A percentile compares a stretch with the other conserved stretches of the same genome.
These are phyloP conservation scores for Tricholoma matsutake DNA, from an alignment of 768 basidiomycete genomes.

Conservation along the genomic window DNA sequence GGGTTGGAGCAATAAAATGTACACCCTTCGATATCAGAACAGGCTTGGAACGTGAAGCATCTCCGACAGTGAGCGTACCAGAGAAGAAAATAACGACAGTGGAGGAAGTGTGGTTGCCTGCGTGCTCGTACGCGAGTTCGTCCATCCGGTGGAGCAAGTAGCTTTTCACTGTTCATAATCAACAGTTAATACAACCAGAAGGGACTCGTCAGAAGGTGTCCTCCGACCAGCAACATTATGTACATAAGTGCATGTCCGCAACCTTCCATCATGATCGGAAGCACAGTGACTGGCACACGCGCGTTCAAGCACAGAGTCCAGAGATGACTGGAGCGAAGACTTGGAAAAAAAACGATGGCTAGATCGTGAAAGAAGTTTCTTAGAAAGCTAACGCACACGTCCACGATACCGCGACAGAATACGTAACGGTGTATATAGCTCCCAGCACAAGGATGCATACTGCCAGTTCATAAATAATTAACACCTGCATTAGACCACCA, in stretches of 20 bases:
- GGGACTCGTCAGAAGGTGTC: not conserved
- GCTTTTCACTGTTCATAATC: constrained; percentile 11
- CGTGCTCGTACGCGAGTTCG: constrained; percentile 38
- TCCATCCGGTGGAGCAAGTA: constrained; percentile 18
- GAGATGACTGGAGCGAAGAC: too few species aligned
- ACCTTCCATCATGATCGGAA: not conserved
- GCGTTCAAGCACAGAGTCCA: not conserved
- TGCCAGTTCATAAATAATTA: not conserved
- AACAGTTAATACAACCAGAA: not conserved
- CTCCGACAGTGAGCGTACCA: constrained; percentile 37
- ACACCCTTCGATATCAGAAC: constrained; percentile 25
- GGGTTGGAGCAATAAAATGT: constrained; percentile 37
- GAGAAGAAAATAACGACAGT: constrained; percentile 41
- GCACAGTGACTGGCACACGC: too few species aligned
- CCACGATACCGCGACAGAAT: too few species aligned
- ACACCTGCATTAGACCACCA: not conserved
- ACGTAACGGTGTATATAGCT: too few species aligned
- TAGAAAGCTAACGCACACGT: too few species aligned
- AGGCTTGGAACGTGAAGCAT: constrained; percentile 17
- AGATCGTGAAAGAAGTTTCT: too few species aligned
- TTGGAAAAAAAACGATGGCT: too few species aligned
- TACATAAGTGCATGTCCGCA: not conserved
- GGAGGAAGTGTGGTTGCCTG: constrained; percentile 32
- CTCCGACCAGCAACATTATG: not conserved
- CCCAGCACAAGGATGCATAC: too few species aligned